Percentiles rank a stretch among this genome's conserved stretches.
phyloP scores from a whole-genome alignment of 2,329 filamentous ascomycete genomes.

The Fusarium succisae region DNA sequence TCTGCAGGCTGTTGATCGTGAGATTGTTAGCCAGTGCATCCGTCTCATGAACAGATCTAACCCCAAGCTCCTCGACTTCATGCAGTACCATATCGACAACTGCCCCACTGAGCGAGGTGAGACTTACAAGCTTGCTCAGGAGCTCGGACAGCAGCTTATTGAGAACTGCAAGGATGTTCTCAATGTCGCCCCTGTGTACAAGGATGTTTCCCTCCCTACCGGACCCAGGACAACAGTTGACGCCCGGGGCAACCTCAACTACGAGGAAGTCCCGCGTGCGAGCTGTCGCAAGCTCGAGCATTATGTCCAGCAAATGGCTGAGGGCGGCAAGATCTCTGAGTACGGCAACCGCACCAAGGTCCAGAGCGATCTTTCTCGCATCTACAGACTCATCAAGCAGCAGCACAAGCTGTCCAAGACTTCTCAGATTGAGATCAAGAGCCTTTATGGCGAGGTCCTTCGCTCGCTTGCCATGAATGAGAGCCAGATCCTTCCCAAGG shows the following conservation, averaged over 20 bases:
- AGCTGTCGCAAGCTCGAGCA: slow-evolving; percentile 97
- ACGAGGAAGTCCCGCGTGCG: slow-evolving; percentile 84
- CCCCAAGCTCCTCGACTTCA: slow-evolving; percentile 93
- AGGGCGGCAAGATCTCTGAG: slow-evolving; percentile 97
- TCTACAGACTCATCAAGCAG: slow-evolving; percentile 98
- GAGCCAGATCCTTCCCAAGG: slow-evolving; percentile 92
- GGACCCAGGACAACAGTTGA: slow-evolving; percentile 94
- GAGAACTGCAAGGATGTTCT: slow-evolving; percentile 97
- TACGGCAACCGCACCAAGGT: slow-evolving; percentile 99
- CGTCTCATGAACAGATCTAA: slow-evolving; percentile 99
- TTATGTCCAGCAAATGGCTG: slow-evolving; percentile 98
- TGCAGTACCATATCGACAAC: slow-evolving; percentile 99
- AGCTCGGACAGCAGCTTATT: slow-evolving; percentile 91
- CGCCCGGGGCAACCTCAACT: slow-evolving; percentile 89
- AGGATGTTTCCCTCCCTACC: slow-evolving; percentile 92
- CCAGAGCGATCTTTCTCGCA: slow-evolving; percentile 91
- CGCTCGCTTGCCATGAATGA: slow-evolving; percentile 98
- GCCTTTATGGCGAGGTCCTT: slow-evolving; percentile 91
- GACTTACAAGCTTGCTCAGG: slow-evolving; percentile 97
- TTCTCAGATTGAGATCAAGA: slow-evolving; percentile 96
- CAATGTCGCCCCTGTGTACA: slow-evolving; percentile 85
- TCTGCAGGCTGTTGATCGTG: slow-evolving; percentile 90
- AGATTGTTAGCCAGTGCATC: slow-evolving; percentile 98
- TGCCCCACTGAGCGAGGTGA: slow-evolving; percentile 96
- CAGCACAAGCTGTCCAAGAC: slow-evolving; percentile 98